Conservation (phyloP, 1,284 basidiomycete genomes). For the Veloporphyrellus conicus region DNA sequence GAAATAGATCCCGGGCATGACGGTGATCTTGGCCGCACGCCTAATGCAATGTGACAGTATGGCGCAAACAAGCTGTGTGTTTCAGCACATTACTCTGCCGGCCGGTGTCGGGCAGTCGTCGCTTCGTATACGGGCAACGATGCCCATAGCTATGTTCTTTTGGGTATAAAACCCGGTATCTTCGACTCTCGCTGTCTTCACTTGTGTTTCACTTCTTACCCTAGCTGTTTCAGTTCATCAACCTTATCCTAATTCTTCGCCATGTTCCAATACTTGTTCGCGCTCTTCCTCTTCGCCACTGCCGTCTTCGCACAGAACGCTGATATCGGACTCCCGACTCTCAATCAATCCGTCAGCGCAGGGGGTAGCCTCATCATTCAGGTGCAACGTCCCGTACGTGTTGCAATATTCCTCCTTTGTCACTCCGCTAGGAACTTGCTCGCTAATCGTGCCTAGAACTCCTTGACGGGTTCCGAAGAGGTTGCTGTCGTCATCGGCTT, state of each 20-base stretch:
- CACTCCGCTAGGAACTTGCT: background rate
- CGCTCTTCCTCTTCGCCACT: slow-evolving; percentile 11
- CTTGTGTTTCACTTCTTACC: background rate
- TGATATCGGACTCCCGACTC: slow-evolving; percentile 14
- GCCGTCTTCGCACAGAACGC: slow-evolving; percentile 21
- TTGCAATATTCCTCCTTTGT: background rate
- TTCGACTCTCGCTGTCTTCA: background rate
- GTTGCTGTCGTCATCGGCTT: slow-evolving; percentile 30
- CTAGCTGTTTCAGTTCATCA: background rate
- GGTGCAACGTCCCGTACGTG: slow-evolving; percentile 25
- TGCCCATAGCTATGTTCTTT: slow-evolving; percentile 1
- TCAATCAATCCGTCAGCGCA: slow-evolving; percentile 9
- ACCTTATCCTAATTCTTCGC: background rate
- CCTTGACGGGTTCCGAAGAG: slow-evolving; percentile 25
- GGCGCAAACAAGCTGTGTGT: background rate
- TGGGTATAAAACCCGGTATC: slow-evolving; percentile 9
- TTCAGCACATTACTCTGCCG: background rate
- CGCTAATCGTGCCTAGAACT: slow-evolving; percentile 11
- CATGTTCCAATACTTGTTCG: slow-evolving; percentile 16
- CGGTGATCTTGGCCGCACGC: slow-evolving; percentile 5
- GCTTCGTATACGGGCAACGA: slow-evolving; percentile 2
- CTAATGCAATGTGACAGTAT: background rate
- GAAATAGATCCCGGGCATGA: background rate
- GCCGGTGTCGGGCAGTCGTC: background rate
- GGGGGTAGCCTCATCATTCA: slow-evolving; percentile 23